A percentile compares a stretch with the other conserved stretches of the same genome.
Conservation (phyloP, 345 rosid genomes). For the Eucalyptus brandiana region DNA sequence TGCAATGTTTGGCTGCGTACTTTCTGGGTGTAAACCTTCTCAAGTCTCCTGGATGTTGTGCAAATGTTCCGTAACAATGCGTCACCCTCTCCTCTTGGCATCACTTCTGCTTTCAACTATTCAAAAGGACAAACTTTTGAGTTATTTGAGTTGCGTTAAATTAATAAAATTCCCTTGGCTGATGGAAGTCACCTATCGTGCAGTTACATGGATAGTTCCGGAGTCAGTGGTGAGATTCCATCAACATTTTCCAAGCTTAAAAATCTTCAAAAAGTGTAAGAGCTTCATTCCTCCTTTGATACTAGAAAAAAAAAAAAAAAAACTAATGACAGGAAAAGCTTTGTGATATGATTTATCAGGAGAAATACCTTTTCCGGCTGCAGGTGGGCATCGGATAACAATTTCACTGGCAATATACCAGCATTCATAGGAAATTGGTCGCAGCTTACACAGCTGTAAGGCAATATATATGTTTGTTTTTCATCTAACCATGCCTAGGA, state of each 20-base stretch:
- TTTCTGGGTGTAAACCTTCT: neutral
- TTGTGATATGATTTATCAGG: neutral
- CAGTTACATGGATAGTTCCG: neutral
- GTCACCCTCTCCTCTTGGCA: neutral
- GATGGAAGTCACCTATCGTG: accelerated
- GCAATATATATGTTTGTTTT: neutral
- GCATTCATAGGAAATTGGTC: neutral
- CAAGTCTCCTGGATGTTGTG: neutral
- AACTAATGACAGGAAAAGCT: neutral
- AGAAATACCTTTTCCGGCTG: neutral
- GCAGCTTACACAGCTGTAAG: neutral
- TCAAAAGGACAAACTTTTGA: neutral
- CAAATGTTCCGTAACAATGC: neutral
- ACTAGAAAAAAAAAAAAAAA: neutral
- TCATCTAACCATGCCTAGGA: neutral
- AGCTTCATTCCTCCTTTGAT: neutral
- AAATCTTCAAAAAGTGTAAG: neutral
- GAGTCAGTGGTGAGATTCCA: neutral
- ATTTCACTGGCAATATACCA: neutral
- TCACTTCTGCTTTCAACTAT: neutral
- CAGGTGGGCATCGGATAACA: neutral
- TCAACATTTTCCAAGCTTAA: neutral
- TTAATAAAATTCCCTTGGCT: neutral
- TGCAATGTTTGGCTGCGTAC: neutral
- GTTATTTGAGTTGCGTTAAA: neutral